These are phyloP conservation scores for Peronospora tabacina DNA, from an alignment of 352 stramenopile species.

Conservation along the genomic window DNA sequence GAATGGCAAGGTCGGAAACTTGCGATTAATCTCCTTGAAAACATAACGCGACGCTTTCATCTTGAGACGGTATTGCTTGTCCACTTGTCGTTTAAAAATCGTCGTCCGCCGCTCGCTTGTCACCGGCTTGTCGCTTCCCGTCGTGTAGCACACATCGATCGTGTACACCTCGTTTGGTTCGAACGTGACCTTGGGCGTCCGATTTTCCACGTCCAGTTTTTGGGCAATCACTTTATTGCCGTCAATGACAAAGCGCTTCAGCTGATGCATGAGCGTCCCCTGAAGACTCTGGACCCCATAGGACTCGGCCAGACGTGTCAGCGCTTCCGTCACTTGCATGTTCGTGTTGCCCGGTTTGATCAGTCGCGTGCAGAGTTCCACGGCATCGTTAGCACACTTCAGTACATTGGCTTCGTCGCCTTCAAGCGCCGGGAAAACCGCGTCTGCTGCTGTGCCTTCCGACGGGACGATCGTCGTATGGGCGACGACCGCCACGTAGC, in stretches of 20 bases:
- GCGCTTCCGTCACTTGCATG: slow-evolving; percentile 90
- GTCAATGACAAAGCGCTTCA: slow-evolving; percentile 98
- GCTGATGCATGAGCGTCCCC: slow-evolving; percentile 98
- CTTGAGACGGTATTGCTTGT: slow-evolving; percentile 95
- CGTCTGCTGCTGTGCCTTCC: slow-evolving; percentile 52
- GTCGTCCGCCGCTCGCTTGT: slow-evolving; percentile 90
- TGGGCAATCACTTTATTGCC: slow-evolving; percentile 95
- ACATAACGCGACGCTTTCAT: slow-evolving; percentile 93
- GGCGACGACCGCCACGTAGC: slow-evolving; percentile 97
- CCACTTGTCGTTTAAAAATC: slow-evolving; percentile 98
- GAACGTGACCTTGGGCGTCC: slow-evolving; percentile 87
- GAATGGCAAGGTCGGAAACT: slow-evolving; percentile 98
- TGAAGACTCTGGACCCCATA: slow-evolving; percentile 97
- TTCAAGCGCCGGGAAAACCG: slow-evolving; percentile 47
- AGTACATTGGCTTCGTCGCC: slow-evolving; percentile 91
- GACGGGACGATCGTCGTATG: slow-evolving; percentile 94
- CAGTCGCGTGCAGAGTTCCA: slow-evolving; percentile 92
- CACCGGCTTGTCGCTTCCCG: slow-evolving; percentile 93
- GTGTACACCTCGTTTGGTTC: slow-evolving; percentile 98
- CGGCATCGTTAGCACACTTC: slow-evolving; percentile 94
- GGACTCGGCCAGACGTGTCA: slow-evolving; percentile 90
- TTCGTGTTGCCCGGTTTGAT: slow-evolving; percentile 98
- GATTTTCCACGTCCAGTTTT: slow-evolving; percentile 88
- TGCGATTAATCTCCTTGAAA: slow-evolving; percentile 96
- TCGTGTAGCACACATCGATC: slow-evolving; percentile 98